Percentiles rank a stretch among this genome's conserved stretches.
Conservation (phyloP, 352 stramenopile genomes). For the Pythium coloratum region DNA sequence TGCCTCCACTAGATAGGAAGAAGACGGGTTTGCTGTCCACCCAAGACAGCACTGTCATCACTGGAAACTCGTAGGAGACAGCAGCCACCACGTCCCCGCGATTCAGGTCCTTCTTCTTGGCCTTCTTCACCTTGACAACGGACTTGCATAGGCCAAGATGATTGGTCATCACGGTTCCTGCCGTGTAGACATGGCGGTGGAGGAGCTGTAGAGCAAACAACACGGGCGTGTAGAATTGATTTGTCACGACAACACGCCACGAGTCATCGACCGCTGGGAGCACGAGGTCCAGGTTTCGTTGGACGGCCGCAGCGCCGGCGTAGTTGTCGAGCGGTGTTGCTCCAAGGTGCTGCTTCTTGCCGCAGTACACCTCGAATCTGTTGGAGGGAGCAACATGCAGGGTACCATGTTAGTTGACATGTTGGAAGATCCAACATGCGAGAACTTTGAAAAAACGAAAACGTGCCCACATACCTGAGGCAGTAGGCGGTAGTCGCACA, state of each 20-base stretch:
- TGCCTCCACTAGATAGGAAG: background rate
- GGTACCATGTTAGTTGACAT: background rate
- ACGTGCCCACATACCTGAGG: constrained; percentile 19
- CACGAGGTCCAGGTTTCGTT: constrained; percentile 19
- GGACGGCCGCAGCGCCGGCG: background rate
- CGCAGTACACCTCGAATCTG: constrained; percentile 24
- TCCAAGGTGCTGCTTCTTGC: constrained; percentile 4
- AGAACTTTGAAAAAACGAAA: constrained; percentile 17
- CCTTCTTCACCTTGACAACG: background rate
- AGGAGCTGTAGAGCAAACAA: background rate
- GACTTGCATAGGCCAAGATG: background rate
- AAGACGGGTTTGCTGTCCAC: constrained; percentile 5
- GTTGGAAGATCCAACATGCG: constrained; percentile 19
- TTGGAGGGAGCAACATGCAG: background rate
- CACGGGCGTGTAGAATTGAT: constrained; percentile 12
- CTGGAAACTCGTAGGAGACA: background rate
- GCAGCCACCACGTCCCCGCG: background rate
- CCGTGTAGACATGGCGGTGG: constrained; percentile 1
- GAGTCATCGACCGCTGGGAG: background rate
- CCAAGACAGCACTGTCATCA: background rate
- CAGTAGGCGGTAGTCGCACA: constrained; percentile 19
- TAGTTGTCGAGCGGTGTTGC: constrained; percentile 6
- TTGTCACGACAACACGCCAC: background rate
- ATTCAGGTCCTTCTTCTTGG: background rate
- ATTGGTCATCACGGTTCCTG: background rate